Evolutionary conservation across 1,139 yeast species (phyloP).

Genomic region (Trichomonascaceae sp.): DNA sequence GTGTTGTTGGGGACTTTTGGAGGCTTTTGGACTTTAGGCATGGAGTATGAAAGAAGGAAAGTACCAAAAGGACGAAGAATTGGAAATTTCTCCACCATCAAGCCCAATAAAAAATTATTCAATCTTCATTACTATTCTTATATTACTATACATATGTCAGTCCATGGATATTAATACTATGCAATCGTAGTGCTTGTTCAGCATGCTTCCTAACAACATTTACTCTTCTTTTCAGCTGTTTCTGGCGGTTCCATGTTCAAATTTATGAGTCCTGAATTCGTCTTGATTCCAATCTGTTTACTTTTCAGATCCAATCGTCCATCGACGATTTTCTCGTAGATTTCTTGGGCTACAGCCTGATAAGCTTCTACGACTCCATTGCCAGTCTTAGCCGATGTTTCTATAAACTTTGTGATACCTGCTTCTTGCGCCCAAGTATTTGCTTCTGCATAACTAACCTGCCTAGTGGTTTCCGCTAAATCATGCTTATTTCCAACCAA

Average conservation of each 20-base stretch:
- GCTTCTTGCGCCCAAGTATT: conserved; percentile 72
- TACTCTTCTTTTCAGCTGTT: conserved; percentile 4
- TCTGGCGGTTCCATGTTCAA: conserved; percentile 18
- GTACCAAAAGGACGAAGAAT: neutral
- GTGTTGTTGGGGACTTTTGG: neutral
- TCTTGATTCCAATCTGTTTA: conserved; percentile 27
- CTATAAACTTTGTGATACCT: conserved; percentile 86
- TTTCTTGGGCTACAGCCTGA: conserved; percentile 74
- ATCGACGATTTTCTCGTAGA: conserved; percentile 30
- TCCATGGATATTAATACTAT: neutral
- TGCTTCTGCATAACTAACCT: conserved; percentile 75
- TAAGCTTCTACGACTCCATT: conserved; percentile 88
- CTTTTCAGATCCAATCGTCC: conserved; percentile 31
- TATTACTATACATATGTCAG: neutral
- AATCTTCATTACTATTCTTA: neutral
- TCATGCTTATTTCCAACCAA: conserved; percentile 87
- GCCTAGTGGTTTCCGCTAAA: conserved; percentile 55
- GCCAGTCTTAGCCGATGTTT: conserved; percentile 86
- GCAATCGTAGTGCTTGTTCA: neutral
- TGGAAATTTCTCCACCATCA: neutral
- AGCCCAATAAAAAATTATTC: neutral
- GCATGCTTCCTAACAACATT: conserved; percentile 7
- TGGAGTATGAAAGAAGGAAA: neutral
- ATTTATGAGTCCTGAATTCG: conserved; percentile 21
- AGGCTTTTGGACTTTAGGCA: neutral